These are phyloP conservation scores for Gossypium ekmanianum DNA, from an alignment of 345 rosid species.

Conservation along the genomic window DNA sequence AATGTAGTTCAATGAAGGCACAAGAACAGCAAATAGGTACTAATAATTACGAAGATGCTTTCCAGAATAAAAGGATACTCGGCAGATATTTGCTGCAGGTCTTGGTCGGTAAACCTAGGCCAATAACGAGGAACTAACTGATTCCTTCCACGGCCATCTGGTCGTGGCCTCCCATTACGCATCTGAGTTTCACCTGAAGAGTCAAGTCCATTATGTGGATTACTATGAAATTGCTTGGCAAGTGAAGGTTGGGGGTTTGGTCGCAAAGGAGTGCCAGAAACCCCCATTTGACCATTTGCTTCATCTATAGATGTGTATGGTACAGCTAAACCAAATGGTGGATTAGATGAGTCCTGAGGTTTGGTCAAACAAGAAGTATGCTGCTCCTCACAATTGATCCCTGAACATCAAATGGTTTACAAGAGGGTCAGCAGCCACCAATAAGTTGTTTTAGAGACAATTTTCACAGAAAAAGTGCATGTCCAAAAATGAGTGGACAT, in stretches of 20 bases:
- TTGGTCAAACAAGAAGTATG: conserved; percentile 40
- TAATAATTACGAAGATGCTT: not conserved
- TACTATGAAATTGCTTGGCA: conserved; percentile 44
- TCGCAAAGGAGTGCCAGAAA: conserved; percentile 39
- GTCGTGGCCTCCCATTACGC: conserved; percentile 56
- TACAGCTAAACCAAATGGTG: conserved; percentile 41
- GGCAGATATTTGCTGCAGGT: conserved; percentile 61
- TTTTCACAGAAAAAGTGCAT: not conserved
- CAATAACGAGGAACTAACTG: conserved; percentile 76
- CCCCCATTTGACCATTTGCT: conserved; percentile 53
- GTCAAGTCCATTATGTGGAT: conserved; percentile 50
- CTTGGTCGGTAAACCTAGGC: conserved; percentile 78
- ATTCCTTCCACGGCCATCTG: conserved; percentile 61
- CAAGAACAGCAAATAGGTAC: not conserved
- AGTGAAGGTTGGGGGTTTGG: conserved; percentile 38
- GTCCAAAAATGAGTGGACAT: not conserved
- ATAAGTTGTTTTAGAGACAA: not conserved
- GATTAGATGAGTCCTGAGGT: conserved; percentile 50
- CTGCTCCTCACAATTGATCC: conserved; percentile 42
- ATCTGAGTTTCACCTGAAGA: conserved; percentile 40
- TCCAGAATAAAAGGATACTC: conserved; percentile 73
- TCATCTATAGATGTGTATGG: conserved; percentile 47
- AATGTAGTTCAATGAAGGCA: not conserved
- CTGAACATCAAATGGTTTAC: conserved; percentile 38
- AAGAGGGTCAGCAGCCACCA: conserved; percentile 12